Conservation (phyloP, 306 rosid species). For the Malus orientalis region DNA sequence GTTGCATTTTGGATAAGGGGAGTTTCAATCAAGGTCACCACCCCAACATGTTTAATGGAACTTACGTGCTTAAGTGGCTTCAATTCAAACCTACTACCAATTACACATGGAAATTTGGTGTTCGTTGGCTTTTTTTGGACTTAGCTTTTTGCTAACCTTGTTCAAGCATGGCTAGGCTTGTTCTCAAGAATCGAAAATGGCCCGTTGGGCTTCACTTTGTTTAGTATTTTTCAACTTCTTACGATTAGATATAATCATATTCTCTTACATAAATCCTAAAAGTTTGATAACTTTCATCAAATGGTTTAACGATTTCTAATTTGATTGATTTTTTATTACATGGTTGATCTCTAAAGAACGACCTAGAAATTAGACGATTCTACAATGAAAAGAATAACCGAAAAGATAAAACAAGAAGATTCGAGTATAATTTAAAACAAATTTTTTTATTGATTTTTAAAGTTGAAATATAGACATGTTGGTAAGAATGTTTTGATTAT, state of each 20-base stretch:
- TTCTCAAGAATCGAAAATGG: not conserved
- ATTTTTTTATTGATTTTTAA: too few species aligned
- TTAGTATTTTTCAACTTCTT: not conserved
- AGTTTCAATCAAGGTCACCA: not conserved
- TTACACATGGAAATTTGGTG: not conserved
- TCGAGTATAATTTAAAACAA: too few species aligned
- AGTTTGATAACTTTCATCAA: too few species aligned
- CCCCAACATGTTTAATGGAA: not conserved
- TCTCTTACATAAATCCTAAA: too few species aligned
- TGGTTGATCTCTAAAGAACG: too few species aligned
- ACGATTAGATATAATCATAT: too few species aligned
- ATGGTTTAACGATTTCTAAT: too few species aligned
- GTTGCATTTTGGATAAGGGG: not conserved
- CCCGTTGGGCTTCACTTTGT: not conserved
- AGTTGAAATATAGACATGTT: slow-evolving; percentile 36
- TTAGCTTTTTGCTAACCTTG: too few species aligned
- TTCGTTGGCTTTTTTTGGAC: not conserved
- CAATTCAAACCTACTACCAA: not conserved
- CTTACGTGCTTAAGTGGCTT: not conserved
- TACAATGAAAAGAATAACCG: not conserved
- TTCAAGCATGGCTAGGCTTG: too few species aligned
- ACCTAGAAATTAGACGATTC: too few species aligned
- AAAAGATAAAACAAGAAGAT: not conserved
- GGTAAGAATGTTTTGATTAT: slow-evolving; percentile 45
- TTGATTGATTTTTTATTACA: too few species aligned